Evolutionary conservation across 2,329 filamentous ascomycete species (phyloP).

Genomic region (Neofusicoccum umdonicola): DNA sequence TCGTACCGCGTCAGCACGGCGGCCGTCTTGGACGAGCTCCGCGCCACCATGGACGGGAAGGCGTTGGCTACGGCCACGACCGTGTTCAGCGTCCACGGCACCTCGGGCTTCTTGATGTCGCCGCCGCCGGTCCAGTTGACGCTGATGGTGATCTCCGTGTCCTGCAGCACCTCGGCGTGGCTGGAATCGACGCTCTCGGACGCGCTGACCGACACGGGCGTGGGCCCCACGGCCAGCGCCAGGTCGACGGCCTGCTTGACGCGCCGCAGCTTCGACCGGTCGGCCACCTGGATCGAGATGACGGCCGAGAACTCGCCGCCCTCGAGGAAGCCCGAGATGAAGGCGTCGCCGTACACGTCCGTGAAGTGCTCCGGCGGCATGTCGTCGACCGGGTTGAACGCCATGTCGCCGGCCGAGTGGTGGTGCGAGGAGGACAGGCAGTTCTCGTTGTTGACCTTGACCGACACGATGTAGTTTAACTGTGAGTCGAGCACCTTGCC

Average conservation of each 20-base stretch:
- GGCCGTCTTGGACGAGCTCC: conserved; percentile 28
- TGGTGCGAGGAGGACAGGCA: neutral
- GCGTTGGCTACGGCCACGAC: conserved; percentile 34
- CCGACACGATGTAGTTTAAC: conserved; percentile 31
- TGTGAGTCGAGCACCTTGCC: conserved; percentile 31
- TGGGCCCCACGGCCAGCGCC: conserved; percentile 28
- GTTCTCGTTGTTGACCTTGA: conserved; percentile 18
- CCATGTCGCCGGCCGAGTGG: conserved; percentile 22
- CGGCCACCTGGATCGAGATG: conserved; percentile 32
- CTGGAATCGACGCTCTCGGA: conserved; percentile 25
- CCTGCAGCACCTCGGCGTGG: conserved; percentile 26
- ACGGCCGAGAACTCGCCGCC: conserved; percentile 36
- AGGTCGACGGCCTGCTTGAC: conserved; percentile 35
- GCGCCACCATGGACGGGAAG: conserved; percentile 34
- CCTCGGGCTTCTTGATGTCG: conserved; percentile 32
- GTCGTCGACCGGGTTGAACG: conserved; percentile 28
- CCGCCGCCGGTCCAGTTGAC: conserved; percentile 36
- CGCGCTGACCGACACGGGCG: conserved; percentile 27
- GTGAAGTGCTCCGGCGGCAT: conserved; percentile 31
- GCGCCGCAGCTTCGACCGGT: conserved; percentile 31
- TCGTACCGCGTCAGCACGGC: conserved; percentile 33
- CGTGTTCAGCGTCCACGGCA: conserved; percentile 30
- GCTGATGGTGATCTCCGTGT: conserved; percentile 33
- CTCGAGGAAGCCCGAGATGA: conserved; percentile 34
- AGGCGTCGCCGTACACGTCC: conserved; percentile 34